These are phyloP conservation scores for Trametes villosa DNA, from an alignment of 768 basidiomycete species.

Conservation along the genomic window DNA sequence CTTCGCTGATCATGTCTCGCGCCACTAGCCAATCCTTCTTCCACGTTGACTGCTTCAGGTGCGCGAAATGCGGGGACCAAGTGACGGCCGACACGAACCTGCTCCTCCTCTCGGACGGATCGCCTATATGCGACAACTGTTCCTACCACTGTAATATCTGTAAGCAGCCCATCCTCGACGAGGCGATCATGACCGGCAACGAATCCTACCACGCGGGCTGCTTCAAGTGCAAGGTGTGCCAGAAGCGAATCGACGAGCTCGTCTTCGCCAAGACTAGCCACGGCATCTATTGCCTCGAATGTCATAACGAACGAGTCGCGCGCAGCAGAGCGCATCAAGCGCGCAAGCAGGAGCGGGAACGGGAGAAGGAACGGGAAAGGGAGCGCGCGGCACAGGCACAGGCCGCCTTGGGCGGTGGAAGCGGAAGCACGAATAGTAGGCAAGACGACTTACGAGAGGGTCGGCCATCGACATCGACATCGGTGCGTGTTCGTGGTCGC, in stretches of 20 bases:
- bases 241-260: constrained; percentile 93
- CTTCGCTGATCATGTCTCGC: constrained; percentile 17
- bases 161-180: constrained; percentile 92
- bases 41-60: constrained; percentile 95
- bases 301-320: constrained; percentile 97
- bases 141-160: constrained; percentile 97
- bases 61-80: constrained; percentile 91
- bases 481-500: constrained; percentile 5
- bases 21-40: constrained; percentile 83
- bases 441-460: constrained; percentile 30
- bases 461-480: constrained; percentile 42
- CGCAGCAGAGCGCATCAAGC: constrained; percentile 91
- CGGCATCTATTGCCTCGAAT: constrained; percentile 98
- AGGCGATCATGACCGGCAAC: constrained; percentile 99
- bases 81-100: constrained; percentile 97
- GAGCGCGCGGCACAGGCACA: constrained; percentile 46
- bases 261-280: constrained; percentile 98
- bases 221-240: constrained; percentile 97
- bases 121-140: constrained; percentile 93
- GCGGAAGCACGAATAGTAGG: constrained; percentile 25
- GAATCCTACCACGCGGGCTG: constrained; percentile 98
- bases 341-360: constrained; percentile 58
- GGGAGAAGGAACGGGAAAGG: constrained; percentile 41
- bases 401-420: constrained; percentile 28
- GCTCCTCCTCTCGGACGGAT: constrained; percentile 94